Base-by-base conservation (phyloP, 257 asterid genomes). In the Euphrasia confusa region DNA sequence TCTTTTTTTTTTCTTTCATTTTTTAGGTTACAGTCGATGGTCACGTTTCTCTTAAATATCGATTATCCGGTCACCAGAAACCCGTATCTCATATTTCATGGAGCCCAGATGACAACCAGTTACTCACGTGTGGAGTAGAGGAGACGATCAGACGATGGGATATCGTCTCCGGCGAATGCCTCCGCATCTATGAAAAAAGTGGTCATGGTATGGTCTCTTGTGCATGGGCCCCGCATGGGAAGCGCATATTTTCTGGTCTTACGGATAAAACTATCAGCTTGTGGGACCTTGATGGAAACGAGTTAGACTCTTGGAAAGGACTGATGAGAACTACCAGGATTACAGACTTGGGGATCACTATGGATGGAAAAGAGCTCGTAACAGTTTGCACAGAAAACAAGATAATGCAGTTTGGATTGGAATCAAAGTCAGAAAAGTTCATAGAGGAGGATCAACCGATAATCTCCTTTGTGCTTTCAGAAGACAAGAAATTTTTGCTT, bases 221-320 rank as follows among this genome's bases (percentile, higher is more conserved):
- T 75, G 95, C 79, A 14, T 92, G 99, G 99, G 78, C 86, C 59
- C 83, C 88, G 4, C 83, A 92, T 60, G 95, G 95, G 58, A 72
- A 78, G 71, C 72, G 74, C 59, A 65, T 92, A 65, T 87, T 86
- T 68, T 71, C 82, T 17, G 95, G 99, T 71, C 82, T 78, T 52
- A 76, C 86, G 40, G 97, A 92, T 74, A 89, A 77, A 79, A 92
- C 95, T 78, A 79, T 92, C 72, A 66, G 60, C 71, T 75, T 79
- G 97, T 89, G 97, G 96, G 96, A 87, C 72, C 70, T 79, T 59
- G 91, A 81, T 26, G 97, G 99, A 52, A 89, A 84, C 75, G 99
- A 92, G 74, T 40, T 89, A 10, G 85, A 89, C 24, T 76, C 88
- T 62, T 89, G 93, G 96, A 87, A 80, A 79, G 99, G 99, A 66